Base-by-base conservation (phyloP, 2,329 filamentous ascomycete species). In the Bipolaris zeicola region DNA sequence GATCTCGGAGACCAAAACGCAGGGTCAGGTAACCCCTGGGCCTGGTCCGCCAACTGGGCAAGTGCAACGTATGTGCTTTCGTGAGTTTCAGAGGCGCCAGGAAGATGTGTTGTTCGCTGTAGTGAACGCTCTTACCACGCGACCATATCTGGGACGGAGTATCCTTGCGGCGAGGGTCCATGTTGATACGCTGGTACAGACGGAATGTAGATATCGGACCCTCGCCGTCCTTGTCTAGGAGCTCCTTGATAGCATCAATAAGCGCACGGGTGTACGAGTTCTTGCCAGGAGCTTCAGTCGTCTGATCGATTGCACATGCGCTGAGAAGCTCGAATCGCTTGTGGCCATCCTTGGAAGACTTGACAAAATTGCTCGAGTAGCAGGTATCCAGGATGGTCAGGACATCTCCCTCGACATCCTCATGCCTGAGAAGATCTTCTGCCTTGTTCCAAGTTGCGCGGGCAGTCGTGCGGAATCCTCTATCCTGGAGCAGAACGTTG, bases 331-430 rank as follows among this genome's bases (percentile, higher is more conserved):
- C 72, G 13, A 75, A 75, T 5, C 68, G 72, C 43, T 67, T 60
- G 3, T 55, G 60, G 7, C 67, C 61, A 10, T 65, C 62, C 34
- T 55, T 66, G 11, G 54, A 61, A 1, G 69, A 69, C 41, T 76
- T 76, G 13, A 61, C 55, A 5, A 70, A 51, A 50, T 77, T 76
- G 64, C 71, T 74, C 0, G 74, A 62, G 46, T 72, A 78, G 67
- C 76, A 78, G 0, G 72, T 72, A 50, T 78, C 76, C 8, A 78
- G 55, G 14, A 78, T 77, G 4, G 68, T 72, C 8, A 78, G 57
- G 1, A 76, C 68, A 39, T 78, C 76, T 8, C 64, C 65, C 31
- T 75, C 67, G 0, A 73, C 65, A 6, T 70, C 64, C 0, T 73
- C 64, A 1, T 69, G 50, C 10, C 59, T 58, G 13, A 77, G 58